Base-by-base conservation (phyloP, 2,329 filamentous ascomycete genomes). In the Colletotrichum sp. region DNA sequence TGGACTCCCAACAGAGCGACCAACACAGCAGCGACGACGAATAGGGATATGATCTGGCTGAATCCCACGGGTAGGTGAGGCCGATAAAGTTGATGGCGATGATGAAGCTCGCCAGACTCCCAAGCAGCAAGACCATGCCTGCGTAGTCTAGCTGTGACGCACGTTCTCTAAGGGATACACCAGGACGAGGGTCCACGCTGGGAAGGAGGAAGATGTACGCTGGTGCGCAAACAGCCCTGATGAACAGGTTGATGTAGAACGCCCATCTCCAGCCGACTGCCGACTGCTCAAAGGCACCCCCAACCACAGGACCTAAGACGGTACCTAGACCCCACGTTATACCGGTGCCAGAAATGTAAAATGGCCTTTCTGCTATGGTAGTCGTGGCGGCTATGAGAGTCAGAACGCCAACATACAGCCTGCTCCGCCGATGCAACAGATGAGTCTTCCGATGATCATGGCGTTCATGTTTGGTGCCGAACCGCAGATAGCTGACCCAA, bases 181-280 rank as follows among this genome's bases (percentile, higher is more conserved):
- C 77, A 6, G 78, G 34, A 32, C 77, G 73, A 9, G 77, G 78
- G 30, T 79, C 71, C 26, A 79, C 68, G 8, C 77, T 70, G 2
- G 81, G 79, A 10, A 83, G 73, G 18, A 81, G 68, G 26, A 81
- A 80, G 43, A 84, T 18, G 55, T 79, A 82, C 21, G 79, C 78
- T 8, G 82, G 82, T 6, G 78, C 71, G 15, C 77, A 73, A 79
- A 82, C 69, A 16, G 80, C 86, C 18, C 81, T 88, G 18, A 86
- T 86, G 66, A 88, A 82, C 8, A 91, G 81, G 72, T 91, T 91
- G 79, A 91, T 88, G 77, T 92, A 92, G 65, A 87, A 87, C 1
- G 82, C 81, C 83, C 83, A 86, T 71, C 87, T 73, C 86, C 86
- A 88, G 2, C 81, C 82, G 4, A 83, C 85, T 3, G 80, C 77